Evolutionary conservation across 352 stramenopile genomes (phyloP).

Genomic region (Globisporangium cederbergense): DNA sequence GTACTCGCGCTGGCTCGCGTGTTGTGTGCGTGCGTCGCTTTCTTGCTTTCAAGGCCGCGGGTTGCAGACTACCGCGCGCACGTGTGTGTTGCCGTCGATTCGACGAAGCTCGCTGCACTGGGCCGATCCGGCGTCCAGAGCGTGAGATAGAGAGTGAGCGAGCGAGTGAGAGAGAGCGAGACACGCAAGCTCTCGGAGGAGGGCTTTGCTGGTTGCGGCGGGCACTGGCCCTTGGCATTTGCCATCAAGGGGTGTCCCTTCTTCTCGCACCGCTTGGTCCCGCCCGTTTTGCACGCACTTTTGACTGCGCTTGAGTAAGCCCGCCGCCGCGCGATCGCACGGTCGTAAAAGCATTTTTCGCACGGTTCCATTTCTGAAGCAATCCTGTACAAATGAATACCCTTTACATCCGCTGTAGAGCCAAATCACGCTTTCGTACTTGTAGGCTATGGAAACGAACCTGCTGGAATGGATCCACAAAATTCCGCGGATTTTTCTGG

Average conservation of each 20-base stretch:
- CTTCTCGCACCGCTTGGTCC: neutral
- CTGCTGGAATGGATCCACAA: neutral
- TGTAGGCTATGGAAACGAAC: neutral
- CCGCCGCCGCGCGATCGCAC: neutral
- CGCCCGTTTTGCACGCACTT: neutral
- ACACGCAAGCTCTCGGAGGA: neutral
- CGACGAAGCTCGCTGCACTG: conserved; percentile 6
- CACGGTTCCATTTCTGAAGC: neutral
- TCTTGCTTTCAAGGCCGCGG: neutral
- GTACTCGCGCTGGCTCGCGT: neutral
- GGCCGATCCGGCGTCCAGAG: conserved; percentile 7
- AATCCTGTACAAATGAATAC: neutral
- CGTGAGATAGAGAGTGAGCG: conserved; percentile 7
- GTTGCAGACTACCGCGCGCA: conserved; percentile 8
- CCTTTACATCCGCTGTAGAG: neutral
- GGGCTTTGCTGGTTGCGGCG: neutral
- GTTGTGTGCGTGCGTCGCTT: neutral
- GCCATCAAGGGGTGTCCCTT: neutral
- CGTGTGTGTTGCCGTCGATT: neutral
- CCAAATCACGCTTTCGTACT: neutral
- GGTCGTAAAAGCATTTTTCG: neutral
- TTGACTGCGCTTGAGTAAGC: neutral
- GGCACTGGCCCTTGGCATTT: neutral
- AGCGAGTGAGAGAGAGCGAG: conserved; percentile 1
- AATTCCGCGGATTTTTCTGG: neutral